Percentiles rank a stretch among this genome's conserved stretches.
These are phyloP conservation scores for Helianthus tuberosus DNA, from an alignment of 129 eudicot genomes.

Conservation along the genomic window DNA sequence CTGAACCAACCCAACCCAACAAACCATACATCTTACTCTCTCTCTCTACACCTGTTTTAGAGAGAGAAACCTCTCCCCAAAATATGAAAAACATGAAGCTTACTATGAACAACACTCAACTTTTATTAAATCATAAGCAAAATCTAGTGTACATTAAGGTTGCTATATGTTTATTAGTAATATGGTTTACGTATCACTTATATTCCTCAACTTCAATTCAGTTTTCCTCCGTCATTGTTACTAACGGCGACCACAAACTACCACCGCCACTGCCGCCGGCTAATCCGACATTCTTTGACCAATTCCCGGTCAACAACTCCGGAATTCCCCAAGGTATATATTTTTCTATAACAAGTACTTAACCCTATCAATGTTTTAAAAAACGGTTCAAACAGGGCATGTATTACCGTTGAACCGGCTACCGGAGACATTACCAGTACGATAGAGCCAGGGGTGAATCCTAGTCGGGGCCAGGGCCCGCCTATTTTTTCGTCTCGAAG, in stretches of 20 bases:
- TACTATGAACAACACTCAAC: constrained; percentile 26
- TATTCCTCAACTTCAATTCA: constrained; percentile 41
- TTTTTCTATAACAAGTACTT: background rate
- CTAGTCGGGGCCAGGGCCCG: too few species aligned
- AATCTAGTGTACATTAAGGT: constrained; percentile 43
- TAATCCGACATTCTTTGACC: constrained; percentile 22
- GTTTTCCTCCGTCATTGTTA: constrained; percentile 35
- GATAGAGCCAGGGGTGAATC: too few species aligned
- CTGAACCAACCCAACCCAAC: constrained; percentile 20
- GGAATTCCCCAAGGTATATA: constrained; percentile 39
- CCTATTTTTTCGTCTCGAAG: too few species aligned
- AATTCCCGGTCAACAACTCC: constrained; percentile 31
- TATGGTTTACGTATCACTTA: constrained; percentile 53
- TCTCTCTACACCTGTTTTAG: background rate
- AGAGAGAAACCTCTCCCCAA: constrained; percentile 7
- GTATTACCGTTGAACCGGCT: too few species aligned
- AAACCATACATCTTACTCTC: background rate
- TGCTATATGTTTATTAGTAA: constrained; percentile 42
- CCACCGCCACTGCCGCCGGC: constrained; percentile 18
- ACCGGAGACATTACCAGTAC: too few species aligned
- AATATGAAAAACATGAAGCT: constrained; percentile 46
- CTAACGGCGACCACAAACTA: constrained; percentile 9
- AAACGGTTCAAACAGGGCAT: too few species aligned
- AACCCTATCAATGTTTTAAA: too few species aligned
- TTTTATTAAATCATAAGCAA: constrained; percentile 31